Percentiles rank a stretch among this genome's conserved stretches.
Conservation (phyloP, 208 protist species). For the Leishmania tropica region DNA sequence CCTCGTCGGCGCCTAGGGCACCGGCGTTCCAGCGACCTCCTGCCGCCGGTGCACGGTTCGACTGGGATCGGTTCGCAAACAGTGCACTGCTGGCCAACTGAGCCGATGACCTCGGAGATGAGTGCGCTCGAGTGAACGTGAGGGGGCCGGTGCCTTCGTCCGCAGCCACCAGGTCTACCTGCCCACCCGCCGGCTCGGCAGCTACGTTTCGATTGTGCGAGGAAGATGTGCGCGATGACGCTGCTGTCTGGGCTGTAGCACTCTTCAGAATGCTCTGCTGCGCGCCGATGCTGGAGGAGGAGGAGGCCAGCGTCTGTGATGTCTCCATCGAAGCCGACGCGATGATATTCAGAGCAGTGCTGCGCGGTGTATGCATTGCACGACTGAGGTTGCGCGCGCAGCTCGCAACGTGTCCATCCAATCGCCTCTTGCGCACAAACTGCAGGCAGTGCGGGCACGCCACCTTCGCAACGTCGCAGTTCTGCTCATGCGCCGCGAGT, state of each 20-base stretch:
- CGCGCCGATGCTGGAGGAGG: constrained; percentile 7
- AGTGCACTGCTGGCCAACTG: constrained; percentile 20
- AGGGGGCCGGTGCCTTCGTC: constrained; percentile 20
- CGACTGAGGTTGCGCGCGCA: constrained; percentile 65
- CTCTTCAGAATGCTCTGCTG: background rate
- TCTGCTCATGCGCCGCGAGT: constrained; percentile 60
- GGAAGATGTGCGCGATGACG: background rate
- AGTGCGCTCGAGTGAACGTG: constrained; percentile 29
- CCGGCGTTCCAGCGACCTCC: constrained; percentile 11
- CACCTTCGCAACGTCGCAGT: constrained; percentile 68
- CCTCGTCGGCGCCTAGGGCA: background rate
- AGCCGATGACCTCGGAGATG: constrained; percentile 5
- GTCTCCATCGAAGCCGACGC: background rate
- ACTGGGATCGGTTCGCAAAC: constrained; percentile 11
- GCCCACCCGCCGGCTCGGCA: background rate
- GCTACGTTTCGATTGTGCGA: background rate
- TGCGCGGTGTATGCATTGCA: constrained; percentile 7
- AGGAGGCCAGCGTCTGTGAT: constrained; percentile 12
- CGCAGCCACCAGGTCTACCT: background rate
- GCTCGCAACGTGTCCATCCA: constrained; percentile 44
- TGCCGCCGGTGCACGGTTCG: constrained; percentile 18
- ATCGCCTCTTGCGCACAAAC: constrained; percentile 46
- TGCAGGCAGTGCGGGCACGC: constrained; percentile 62
- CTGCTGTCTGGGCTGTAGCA: background rate
- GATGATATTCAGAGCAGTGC: constrained; percentile 1